Conservation (phyloP, 1,284 basidiomycete genomes). For the Apiotrichum porosum region DNA sequence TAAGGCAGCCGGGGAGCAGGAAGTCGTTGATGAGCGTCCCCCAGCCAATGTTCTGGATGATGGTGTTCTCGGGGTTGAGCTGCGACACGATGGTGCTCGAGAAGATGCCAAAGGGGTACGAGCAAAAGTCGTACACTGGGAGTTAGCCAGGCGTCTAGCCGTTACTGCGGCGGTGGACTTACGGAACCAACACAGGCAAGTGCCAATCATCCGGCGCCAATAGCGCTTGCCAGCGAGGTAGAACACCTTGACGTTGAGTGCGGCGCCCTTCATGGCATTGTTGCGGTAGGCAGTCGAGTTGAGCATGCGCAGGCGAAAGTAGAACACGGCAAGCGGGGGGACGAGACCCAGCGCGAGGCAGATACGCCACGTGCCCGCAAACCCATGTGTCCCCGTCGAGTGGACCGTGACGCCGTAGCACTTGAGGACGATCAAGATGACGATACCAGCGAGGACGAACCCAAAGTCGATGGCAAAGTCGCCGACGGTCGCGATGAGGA, state of each 20-base stretch:
- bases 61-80: conserved; percentile 50
- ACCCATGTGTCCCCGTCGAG: conserved; percentile 6
- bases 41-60: conserved; percentile 44
- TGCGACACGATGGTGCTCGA: conserved; percentile 59
- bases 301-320: conserved; percentile 30
- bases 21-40: conserved; percentile 33
- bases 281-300: conserved; percentile 30
- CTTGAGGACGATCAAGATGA: conserved; percentile 24
- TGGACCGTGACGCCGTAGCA: conserved; percentile 13
- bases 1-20: conserved; percentile 59
- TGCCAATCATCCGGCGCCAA: conserved; percentile 61
- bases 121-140: conserved; percentile 56
- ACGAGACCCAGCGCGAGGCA: conserved; percentile 27
- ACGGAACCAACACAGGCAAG: conserved; percentile 52
- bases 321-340: conserved; percentile 28
- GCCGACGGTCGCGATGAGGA: conserved; percentile 70
- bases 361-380: conserved; percentile 26
- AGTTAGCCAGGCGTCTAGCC: conserved; percentile 15
- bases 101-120: conserved; percentile 59
- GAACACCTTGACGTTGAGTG: conserved; percentile 13
- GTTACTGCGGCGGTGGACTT: background rate
- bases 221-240: conserved; percentile 59
- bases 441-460: conserved; percentile 19
- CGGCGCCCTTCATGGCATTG: conserved; percentile 21
- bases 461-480: conserved; percentile 47